Evolutionary conservation across 139 green algal genomes (phyloP), one percentile per base, ranked within the genome.

Genomic region (Chlamydomonas sp.): DNA sequence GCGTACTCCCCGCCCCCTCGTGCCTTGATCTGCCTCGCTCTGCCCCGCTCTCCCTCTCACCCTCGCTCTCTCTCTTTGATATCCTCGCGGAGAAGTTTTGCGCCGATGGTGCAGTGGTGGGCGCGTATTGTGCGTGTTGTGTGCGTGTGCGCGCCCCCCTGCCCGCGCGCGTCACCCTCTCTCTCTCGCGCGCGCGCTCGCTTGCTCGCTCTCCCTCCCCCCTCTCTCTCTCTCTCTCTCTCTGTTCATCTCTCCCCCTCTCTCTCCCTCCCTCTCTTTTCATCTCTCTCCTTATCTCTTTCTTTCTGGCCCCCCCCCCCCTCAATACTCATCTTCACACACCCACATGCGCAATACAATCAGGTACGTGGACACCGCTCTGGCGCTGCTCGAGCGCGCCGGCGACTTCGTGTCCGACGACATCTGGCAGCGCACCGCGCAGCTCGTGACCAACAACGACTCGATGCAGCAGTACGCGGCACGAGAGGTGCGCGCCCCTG

Each of bases 401-500:
- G 93, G 94, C 4, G 94, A 99, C 71, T 91, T 91, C 48, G 90
- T 95, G 29, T 85, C 81, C 31, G 90, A 97, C 48, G 93, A 98
- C 62, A 87, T 99, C 62, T 99, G 95, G 95, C 86, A 95, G 73
- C 87, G 90, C n/a, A 78, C 90, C 35, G 90, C 94, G 69, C 95
- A 99, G 81, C 81, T 99, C 68, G 88, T 98, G 16, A 97, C 93
- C 67, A 96, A 96, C 79, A 85, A 95, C 69, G 81, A 87, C 24
- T 73, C 84, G 58, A 89, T 97, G 75, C 93, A 96, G 73, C 76
- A 76, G 3, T 94, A 96, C 59, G 89, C 92, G 1, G n/a, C n/a
- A n/a, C n/a, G n/a, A n/a, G n/a, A n/a, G n/a, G 92, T 90, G 0
- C 58, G 72, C 16, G n/a, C n/a, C n/a, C n/a, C n/a, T n/a, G n/a